Conservation (phyloP, 176 grass and related monocot species). For the Ananas comosus region DNA sequence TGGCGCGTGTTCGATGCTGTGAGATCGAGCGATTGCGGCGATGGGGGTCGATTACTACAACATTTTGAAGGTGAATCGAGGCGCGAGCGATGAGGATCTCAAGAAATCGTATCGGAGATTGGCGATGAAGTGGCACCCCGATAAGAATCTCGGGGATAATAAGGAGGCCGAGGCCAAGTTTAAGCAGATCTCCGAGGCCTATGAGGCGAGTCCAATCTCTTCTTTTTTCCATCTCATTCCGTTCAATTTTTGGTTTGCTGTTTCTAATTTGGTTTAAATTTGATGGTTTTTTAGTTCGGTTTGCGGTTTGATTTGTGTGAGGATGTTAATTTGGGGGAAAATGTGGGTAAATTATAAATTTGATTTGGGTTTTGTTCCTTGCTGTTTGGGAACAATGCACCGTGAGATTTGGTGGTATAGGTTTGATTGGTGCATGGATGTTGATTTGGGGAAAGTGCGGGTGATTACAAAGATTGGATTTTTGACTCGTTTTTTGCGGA, state of each 20-base stretch:
- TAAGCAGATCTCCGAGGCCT: conserved; percentile 80
- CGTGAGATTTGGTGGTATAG: too few relatives aligned
- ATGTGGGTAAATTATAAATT: too few relatives aligned
- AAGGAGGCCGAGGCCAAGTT: conserved; percentile 80
- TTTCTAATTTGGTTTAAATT: background rate
- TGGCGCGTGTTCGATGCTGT: background rate
- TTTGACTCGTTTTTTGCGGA: too few relatives aligned
- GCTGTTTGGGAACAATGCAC: too few relatives aligned
- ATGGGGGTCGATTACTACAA: conserved; percentile 78
- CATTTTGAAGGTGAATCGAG: conserved; percentile 46
- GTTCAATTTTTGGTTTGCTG: background rate
- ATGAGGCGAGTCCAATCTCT: conserved; percentile 29
- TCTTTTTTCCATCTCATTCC: background rate
- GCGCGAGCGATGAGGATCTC: conserved; percentile 50
- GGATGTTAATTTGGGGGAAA: too few relatives aligned
- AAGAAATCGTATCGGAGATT: conserved; percentile 74
- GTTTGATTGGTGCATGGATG: too few relatives aligned
- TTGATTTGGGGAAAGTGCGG: too few relatives aligned
- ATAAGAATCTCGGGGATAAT: conserved; percentile 66
- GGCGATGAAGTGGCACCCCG: conserved; percentile 80
- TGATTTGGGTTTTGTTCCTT: too few relatives aligned
- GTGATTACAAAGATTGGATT: too few relatives aligned
- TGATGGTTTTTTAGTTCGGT: too few relatives aligned
- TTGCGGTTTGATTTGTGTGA: too few relatives aligned
- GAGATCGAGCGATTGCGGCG: background rate